phyloP scores from a whole-genome alignment of 2,329 filamentous ascomycete species.

The Bipolaris gigantea region DNA sequence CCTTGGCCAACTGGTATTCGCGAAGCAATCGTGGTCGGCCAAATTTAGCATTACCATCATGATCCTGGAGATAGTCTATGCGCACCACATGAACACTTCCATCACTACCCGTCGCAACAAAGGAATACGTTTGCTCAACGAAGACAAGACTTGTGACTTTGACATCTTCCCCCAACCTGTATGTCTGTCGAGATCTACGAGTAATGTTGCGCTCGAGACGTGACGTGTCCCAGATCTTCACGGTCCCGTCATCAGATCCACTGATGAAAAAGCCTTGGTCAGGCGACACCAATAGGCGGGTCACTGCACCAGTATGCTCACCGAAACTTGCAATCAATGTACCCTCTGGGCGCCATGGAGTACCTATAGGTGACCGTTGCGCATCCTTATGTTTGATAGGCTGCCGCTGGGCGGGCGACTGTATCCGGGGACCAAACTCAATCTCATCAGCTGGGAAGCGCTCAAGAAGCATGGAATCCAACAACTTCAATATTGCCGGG shows the following conservation, averaged over 20 bases:
- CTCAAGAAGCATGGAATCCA: constrained; percentile 81
- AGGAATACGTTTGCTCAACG: constrained; percentile 90
- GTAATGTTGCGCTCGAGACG: constrained; percentile 89
- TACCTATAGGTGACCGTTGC: constrained; percentile 52
- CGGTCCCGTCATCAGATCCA: constrained; percentile 84
- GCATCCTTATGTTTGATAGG: constrained; percentile 59
- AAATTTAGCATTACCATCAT: constrained; percentile 66
- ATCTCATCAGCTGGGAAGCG: constrained; percentile 63
- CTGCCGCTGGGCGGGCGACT: constrained; percentile 61
- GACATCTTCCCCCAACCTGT: constrained; percentile 71
- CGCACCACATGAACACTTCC: constrained; percentile 82
- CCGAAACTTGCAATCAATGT: constrained; percentile 84
- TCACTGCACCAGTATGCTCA: constrained; percentile 83
- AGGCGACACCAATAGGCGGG: constrained; percentile 77
- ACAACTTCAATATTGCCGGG: constrained; percentile 61
- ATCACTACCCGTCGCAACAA: constrained; percentile 86
- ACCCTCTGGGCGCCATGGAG: constrained; percentile 81
- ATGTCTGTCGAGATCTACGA: constrained; percentile 82
- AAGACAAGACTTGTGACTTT: constrained; percentile 84
- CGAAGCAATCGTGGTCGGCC: constrained; percentile 75
- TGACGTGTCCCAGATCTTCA: constrained; percentile 91
- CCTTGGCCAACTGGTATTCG: constrained; percentile 69
- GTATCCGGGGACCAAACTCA: constrained; percentile 78
- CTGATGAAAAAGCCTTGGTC: constrained; percentile 96
- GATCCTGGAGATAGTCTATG: constrained; percentile 65